Conservation (phyloP, 441 rosid species). For the Eruca vesicaria region DNA sequence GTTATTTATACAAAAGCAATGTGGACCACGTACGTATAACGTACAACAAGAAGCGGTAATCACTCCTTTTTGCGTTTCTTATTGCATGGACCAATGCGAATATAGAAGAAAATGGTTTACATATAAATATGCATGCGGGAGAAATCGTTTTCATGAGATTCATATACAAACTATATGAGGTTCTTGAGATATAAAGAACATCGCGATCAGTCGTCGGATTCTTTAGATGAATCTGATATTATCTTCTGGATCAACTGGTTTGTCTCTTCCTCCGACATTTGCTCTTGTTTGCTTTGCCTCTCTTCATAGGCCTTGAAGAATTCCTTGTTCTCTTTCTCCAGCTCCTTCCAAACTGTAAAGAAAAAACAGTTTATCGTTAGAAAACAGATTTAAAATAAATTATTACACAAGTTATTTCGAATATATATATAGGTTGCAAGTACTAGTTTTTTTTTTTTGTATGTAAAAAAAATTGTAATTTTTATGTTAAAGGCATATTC, state of each 20-base stretch:
- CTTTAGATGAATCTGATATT: constrained; percentile 58
- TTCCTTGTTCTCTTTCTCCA: constrained; percentile 1
- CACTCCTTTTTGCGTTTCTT: constrained; percentile 25
- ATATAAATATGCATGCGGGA: constrained; percentile 30
- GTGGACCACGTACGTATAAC: constrained; percentile 37
- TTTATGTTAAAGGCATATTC: not conserved
- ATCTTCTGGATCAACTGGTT: constrained; percentile 70
- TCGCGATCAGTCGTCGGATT: constrained; percentile 19
- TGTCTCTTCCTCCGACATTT: constrained; percentile 87
- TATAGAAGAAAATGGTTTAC: constrained; percentile 1
- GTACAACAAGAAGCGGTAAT: constrained; percentile 23
- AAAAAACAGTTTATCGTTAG: not conserved
- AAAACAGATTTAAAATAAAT: not conserved
- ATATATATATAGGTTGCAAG: not conserved
- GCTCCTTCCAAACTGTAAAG: not conserved
- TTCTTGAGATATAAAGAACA: constrained; percentile 21
- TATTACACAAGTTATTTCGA: not conserved
- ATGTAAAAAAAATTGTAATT: not conserved
- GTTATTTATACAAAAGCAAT: constrained; percentile 11
- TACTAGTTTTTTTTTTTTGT: not conserved
- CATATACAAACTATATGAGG: constrained; percentile 15
- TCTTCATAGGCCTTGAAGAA: constrained; percentile 8
- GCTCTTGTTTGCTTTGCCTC: constrained; percentile 58
- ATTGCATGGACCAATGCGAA: constrained; percentile 30
- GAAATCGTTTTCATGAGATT: constrained; percentile 34